Percentiles rank a stretch among this genome's conserved stretches.
Conservation (phyloP, 345 rosid species). For the Hevea brasiliensis region DNA sequence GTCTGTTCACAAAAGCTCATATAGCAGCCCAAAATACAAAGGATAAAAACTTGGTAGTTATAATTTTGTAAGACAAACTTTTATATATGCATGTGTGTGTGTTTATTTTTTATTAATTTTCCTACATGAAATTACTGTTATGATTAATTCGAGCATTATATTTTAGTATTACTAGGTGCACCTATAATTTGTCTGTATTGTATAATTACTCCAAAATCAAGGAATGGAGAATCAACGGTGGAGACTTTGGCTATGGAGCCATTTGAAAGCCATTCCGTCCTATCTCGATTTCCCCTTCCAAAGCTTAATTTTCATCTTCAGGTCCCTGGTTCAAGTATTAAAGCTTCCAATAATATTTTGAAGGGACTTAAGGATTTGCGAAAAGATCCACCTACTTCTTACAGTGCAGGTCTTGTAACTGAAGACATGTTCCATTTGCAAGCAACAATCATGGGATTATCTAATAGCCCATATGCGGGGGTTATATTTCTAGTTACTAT, state of each 20-base stretch:
- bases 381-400: conserved; percentile 50
- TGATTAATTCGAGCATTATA: too few relatives aligned
- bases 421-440: conserved; percentile 28
- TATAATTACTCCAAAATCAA: too few relatives aligned
- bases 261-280: conserved; percentile 2
- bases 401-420: conserved; percentile 43
- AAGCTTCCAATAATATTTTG: conserved; percentile 50
- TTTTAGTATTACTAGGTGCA: too few relatives aligned
- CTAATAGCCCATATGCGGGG: conserved; percentile 21
- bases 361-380: conserved; percentile 51
- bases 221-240: conserved; percentile 10
- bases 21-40: too few relatives aligned
- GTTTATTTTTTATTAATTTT: too few relatives aligned
- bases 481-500: conserved; percentile 17
- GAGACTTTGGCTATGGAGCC: conserved; percentile 8
- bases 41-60: too few relatives aligned
- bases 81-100: too few relatives aligned
- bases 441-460: conserved; percentile 23
- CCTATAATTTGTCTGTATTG: too few relatives aligned
- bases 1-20: too few relatives aligned
- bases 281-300: conserved; percentile 5
- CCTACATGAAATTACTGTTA: too few relatives aligned
- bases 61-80: too few relatives aligned
- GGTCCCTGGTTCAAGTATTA: conserved; percentile 18
- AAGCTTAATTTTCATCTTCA: neutral